Evolutionary conservation across 164 flowering plant species (phyloP), one percentile per base, ranked within the genome.

Genomic region (Cinnamomum chago): DNA sequence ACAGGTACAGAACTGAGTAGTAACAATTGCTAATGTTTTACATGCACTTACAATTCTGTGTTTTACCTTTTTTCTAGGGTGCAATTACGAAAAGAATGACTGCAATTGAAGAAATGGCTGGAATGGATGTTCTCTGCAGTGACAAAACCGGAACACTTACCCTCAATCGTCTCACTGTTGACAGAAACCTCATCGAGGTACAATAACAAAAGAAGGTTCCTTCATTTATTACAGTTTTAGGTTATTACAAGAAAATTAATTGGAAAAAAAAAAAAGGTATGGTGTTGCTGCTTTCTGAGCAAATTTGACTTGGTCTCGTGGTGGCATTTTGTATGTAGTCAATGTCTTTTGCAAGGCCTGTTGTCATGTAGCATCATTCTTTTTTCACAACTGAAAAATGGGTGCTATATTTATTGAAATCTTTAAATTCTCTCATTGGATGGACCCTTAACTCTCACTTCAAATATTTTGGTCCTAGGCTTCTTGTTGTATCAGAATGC

Each of bases 121-220:
- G 92, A 75, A 91, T 90, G 97, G 97, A 92, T 90, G 94, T 90
- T 50, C 91, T 92, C 30, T 92, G 97, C 85, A 88, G 94, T 79
- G 97, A 92, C 67, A 92, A 92, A 86, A 92, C 97, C 67, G 97
- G 94, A 82, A 92, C 97, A 67, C 94, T 92, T 55, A 92, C 97
- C 20, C 75, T 92, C 82, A 92, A 92, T 79, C 90, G 92, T 74
- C 90, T 92, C 64, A 87, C 94, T 30, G 94, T 92, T 76, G 97
- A 92, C 72, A 84, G 82, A 68, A 89, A 85, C 81, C 94, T 92
- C 66, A 75, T 92, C 67, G 93, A 92, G 94, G 97, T 90, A 85
- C 55, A 64, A 28, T 1, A 62, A 13, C 3, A 58, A 58, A 7
- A 35, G n/a, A 58, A 55, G 14, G 1, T 62, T 52, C 12, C 64